Conservation (phyloP, 495 filamentous ascomycete species). For the Talaromyces adpressus region DNA sequence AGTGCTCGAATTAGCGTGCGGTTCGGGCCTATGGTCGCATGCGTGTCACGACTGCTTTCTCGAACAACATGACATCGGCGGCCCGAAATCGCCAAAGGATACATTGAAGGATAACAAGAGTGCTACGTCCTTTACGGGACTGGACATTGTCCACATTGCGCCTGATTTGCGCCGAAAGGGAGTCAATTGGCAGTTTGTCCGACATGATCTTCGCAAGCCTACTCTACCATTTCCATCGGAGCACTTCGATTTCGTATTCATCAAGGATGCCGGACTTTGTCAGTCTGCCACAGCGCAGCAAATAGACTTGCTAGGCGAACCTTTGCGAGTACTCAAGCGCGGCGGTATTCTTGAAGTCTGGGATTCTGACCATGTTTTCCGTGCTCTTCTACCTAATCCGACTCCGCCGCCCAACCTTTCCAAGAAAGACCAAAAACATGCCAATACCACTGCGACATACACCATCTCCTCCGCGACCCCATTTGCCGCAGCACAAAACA, state of each 20-base stretch:
- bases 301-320: constrained; percentile 63
- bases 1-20: constrained; percentile 84
- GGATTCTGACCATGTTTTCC: constrained; percentile 74
- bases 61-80: constrained; percentile 39
- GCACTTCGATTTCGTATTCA: constrained; percentile 85
- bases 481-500: constrained; percentile 69
- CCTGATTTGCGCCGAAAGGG: constrained; percentile 65
- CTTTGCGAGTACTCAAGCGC: constrained; percentile 65
- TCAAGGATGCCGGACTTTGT: constrained; percentile 76
- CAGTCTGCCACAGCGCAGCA: constrained; percentile 54
- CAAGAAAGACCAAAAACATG: constrained; percentile 54
- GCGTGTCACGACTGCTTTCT: constrained; percentile 73
- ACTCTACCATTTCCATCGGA: constrained; percentile 75
- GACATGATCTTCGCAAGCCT: constrained; percentile 70
- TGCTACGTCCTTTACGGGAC: constrained; percentile 66
- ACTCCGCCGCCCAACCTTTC: constrained; percentile 46
- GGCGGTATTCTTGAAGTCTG: constrained; percentile 82
- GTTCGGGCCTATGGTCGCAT: constrained; percentile 83
- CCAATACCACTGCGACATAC: constrained; percentile 67
- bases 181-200: constrained; percentile 82
- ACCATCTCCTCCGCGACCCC: constrained; percentile 76
- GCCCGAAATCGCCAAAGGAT: neutral
- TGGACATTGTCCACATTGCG: constrained; percentile 75
- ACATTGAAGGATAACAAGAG: constrained; percentile 20
- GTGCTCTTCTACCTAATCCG: constrained; percentile 69